Evolutionary conservation across 1,284 basidiomycete genomes (phyloP), one percentile per base, ranked within the genome.

Genomic region (Puccinia polysora): DNA sequence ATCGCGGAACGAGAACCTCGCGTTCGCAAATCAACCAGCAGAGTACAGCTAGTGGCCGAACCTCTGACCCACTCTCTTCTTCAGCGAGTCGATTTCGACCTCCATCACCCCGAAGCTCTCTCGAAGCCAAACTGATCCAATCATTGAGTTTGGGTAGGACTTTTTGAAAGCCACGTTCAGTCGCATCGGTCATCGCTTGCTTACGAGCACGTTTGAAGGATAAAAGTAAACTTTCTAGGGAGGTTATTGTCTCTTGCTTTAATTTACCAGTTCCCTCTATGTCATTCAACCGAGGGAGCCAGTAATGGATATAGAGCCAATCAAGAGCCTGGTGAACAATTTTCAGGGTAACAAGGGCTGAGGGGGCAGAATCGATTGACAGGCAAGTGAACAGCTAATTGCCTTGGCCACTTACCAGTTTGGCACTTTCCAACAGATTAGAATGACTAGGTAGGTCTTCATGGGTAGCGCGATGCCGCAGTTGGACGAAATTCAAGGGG

Each of bases 401-500:
- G 34, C 18, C 4, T n/a, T n/a, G n/a, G 43, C 6, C 18, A 74
- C 74, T 58, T 12, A 77, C 79, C 23, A 76, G 64, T 0, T 83
- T 82, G 20, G 88, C 85, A 0, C 88, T 91, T 67, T 90, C 85
- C 67, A 89, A 84, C 10, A 97, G 83, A 6, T 94, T 81, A 59
- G 87, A 85, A 1, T 97, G 82, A 74, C 89, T 89, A 0, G 95
- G 96, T 18, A 98, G 81, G 75, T 96, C 91, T 78, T 98, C 95
- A 78, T 98, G 95, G 1, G 95, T 98, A 8, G 91, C 90, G 32
- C 91, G 89, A 81, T 98, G 95, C 43, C 95, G 85, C 4, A 98
- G 83, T 75, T 97, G 90, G n/a, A 98, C 93, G 20, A 98, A 84
- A 86, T 89, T 92, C 0, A 84, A 81, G 0, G 96, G 96, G 1